Percentiles rank a stretch among this genome's conserved stretches.
Evolutionary conservation across 2,329 filamentous ascomycete species (phyloP).

Genomic region (Penicillium sp.): DNA sequence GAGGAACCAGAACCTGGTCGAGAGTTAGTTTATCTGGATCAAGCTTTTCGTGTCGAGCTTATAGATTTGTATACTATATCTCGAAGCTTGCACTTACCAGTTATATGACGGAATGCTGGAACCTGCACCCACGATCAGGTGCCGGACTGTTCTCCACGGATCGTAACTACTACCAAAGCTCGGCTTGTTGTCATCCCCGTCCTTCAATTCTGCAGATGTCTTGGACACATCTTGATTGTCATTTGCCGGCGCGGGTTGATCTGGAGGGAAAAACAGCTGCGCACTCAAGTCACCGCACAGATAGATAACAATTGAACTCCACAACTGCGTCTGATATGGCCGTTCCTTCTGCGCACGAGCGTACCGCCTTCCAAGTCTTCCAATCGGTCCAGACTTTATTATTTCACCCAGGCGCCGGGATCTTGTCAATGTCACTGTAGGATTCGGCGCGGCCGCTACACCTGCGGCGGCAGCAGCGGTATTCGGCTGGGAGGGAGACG

Average conservation of each 20-base stretch:
- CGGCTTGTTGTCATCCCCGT: conserved; percentile 33
- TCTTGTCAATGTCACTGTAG: conserved; percentile 17
- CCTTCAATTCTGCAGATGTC: conserved; percentile 21
- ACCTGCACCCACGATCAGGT: conserved; percentile 71
- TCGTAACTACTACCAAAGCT: conserved; percentile 55
- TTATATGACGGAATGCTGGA: conserved; percentile 76
- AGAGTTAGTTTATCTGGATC: background rate
- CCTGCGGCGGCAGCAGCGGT: conserved; percentile 20
- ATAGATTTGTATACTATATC: background rate
- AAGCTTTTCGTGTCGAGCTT: background rate
- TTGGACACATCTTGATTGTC: conserved; percentile 43
- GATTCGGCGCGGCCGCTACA: conserved; percentile 21
- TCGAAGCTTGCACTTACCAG: conserved; percentile 59
- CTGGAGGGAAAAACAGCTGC: conserved; percentile 61
- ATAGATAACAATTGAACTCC: conserved; percentile 75
- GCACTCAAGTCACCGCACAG: conserved; percentile 75
- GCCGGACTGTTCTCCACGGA: conserved; percentile 66
- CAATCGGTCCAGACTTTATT: conserved; percentile 33
- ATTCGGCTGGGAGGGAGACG: conserved; percentile 1
- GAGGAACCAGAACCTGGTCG: conserved; percentile 72
- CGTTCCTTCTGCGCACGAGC: conserved; percentile 67
- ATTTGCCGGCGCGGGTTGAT: conserved; percentile 29
- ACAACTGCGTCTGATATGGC: conserved; percentile 78
- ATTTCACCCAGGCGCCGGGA: conserved; percentile 30
- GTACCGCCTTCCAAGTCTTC: conserved; percentile 52